These are phyloP conservation scores for Rauvolfia tetraphylla DNA, from an alignment of 257 asterid genomes.

Conservation along the genomic window DNA sequence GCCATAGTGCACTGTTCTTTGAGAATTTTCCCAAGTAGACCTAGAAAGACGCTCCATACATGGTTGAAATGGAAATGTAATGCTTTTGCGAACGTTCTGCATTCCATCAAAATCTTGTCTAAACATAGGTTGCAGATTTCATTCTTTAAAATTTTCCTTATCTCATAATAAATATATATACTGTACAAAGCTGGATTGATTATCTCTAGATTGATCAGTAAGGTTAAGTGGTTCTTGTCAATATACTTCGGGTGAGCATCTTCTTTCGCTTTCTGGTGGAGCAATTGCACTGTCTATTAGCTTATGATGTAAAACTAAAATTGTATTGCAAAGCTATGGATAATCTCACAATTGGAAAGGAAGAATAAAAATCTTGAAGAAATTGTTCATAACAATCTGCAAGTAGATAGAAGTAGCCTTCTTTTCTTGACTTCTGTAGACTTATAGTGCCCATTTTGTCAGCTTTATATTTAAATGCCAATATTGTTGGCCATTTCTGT, in stretches of 20 bases:
- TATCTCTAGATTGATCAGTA: neutral
- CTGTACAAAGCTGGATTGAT: neutral
- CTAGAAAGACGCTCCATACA: conserved; percentile 18
- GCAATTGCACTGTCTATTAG: neutral
- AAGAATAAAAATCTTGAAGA: neutral
- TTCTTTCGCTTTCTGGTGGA: neutral
- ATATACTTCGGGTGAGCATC: neutral
- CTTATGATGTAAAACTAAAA: neutral
- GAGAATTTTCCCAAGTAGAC: conserved; percentile 35
- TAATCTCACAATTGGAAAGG: neutral
- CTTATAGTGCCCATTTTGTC: neutral
- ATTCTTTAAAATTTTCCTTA: neutral
- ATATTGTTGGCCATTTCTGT: neutral
- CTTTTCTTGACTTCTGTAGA: neutral
- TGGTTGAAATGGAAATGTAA: neutral
- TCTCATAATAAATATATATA: neutral
- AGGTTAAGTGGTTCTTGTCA: neutral
- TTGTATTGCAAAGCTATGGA: neutral
- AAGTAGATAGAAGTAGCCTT: neutral
- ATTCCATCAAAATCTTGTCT: neutral
- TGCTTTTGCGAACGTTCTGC: neutral
- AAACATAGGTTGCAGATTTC: neutral
- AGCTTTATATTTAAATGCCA: neutral
- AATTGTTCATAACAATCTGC: neutral
- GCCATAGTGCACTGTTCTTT: conserved; percentile 45